These are phyloP conservation scores for Irpex sp. DNA, from an alignment of 1,284 basidiomycete species.

Conservation along the genomic window DNA sequence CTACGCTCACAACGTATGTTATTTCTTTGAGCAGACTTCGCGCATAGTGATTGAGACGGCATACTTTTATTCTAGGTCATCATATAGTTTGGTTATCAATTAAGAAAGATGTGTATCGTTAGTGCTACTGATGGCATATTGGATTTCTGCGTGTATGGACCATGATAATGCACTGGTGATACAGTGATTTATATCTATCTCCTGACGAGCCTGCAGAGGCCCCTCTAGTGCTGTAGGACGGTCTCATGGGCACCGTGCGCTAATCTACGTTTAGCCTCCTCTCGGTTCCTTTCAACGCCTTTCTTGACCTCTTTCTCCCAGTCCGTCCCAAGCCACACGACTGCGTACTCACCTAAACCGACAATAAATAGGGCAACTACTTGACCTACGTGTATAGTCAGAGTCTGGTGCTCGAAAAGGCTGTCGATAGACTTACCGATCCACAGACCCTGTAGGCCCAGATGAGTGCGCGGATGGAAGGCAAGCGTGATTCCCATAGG, in stretches of 20 bases:
- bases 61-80: slow-evolving; percentile 24
- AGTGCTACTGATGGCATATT: too few relatives aligned
- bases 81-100: slow-evolving; percentile 41
- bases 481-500: slow-evolving; percentile 70
- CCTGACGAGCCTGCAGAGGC: too few relatives aligned
- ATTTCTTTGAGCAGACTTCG: background rate
- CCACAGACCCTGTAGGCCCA: slow-evolving; percentile 70
- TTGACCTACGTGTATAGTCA: slow-evolving; percentile 45
- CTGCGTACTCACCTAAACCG: slow-evolving; percentile 63
- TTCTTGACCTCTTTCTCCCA: slow-evolving; percentile 61
- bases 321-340: slow-evolving; percentile 62
- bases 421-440: slow-evolving; percentile 36
- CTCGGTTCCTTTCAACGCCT: slow-evolving; percentile 46
- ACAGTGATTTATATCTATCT: too few relatives aligned
- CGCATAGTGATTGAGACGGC: too few relatives aligned
- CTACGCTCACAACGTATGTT: slow-evolving; percentile 49
- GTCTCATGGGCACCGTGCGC: background rate
- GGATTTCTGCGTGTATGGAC: too few relatives aligned
- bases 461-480: slow-evolving; percentile 38
- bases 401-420: background rate
- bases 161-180: too few relatives aligned
- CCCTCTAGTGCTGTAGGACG: background rate
- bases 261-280: slow-evolving; percentile 38
- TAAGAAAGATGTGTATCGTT: slow-evolving; percentile 15
- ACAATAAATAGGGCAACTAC: slow-evolving; percentile 70